Conservation (phyloP, 2,329 filamentous ascomycete genomes). For the Colletotrichum spaethianum region DNA sequence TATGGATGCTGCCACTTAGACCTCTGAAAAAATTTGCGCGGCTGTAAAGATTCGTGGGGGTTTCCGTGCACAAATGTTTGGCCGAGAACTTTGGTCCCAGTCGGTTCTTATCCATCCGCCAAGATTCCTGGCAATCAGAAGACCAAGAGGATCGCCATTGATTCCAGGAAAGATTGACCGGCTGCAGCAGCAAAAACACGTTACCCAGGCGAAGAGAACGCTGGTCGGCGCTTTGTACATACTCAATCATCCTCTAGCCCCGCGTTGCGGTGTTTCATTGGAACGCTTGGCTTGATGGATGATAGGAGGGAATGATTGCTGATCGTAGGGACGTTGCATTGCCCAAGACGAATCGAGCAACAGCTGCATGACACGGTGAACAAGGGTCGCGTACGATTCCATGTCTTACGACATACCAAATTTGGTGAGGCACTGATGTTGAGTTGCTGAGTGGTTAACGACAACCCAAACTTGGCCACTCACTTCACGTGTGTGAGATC, state of each 20-base stretch:
- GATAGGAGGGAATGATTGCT: not conserved
- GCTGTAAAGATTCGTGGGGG: not conserved
- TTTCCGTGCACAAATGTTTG: not conserved
- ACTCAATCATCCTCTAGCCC: no score
- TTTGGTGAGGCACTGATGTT: not conserved
- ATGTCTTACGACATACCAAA: no score
- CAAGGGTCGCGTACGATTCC: not conserved
- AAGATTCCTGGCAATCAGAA: not conserved
- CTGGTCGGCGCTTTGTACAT: not conserved
- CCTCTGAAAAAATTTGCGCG: fast-evolving
- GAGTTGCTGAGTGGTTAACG: not conserved
- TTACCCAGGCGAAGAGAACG: not conserved
- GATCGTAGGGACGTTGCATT: not conserved
- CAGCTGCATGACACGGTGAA: not conserved
- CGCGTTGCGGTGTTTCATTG: not conserved
- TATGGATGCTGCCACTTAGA: not conserved
- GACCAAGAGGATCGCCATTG: not conserved
- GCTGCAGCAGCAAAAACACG: not conserved
- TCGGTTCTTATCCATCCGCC: not conserved
- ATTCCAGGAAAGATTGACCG: no score
- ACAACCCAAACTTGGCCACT: not conserved
- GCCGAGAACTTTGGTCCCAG: not conserved
- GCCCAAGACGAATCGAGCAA: not conserved
- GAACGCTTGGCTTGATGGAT: not conserved
- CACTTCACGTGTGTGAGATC: not conserved